A percentile compares a stretch with the other conserved stretches of the same genome.
These are phyloP conservation scores for Carex cristatella DNA, from an alignment of 176 grass and related monocot species.

Conservation along the genomic window DNA sequence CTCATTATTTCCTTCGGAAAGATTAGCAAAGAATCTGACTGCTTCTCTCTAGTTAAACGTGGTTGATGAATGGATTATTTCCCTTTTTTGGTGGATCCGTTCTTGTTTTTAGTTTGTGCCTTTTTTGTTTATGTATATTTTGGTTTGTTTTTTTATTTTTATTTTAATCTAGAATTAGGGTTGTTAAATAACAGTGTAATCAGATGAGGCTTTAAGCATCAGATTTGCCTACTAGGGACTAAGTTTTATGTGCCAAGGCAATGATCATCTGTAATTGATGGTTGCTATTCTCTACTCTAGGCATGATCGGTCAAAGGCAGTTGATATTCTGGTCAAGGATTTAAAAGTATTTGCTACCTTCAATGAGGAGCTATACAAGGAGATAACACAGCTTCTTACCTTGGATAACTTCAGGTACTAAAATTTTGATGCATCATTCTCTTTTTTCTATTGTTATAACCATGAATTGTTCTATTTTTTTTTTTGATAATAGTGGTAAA, in stretches of 20 bases:
- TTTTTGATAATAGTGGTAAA: too few relatives aligned
- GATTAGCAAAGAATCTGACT: neutral
- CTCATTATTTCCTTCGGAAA: neutral
- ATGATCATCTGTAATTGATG: neutral
- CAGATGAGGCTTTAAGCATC: slow-evolving; percentile 1
- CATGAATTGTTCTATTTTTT: neutral
- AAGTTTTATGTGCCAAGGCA: neutral
- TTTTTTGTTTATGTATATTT: neutral
- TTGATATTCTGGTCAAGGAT: slow-evolving; percentile 98
- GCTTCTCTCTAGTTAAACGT: neutral
- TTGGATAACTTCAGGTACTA: slow-evolving; percentile 93
- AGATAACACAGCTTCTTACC: slow-evolving; percentile 94
- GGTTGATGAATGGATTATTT: neutral
- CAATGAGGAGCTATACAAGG: slow-evolving; percentile 94
- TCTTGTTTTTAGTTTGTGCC: neutral
- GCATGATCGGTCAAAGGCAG: slow-evolving; percentile 92
- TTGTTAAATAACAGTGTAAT: neutral
- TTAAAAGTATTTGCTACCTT: slow-evolving; percentile 96
- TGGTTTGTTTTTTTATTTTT: neutral
- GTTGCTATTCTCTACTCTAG: slow-evolving; percentile 31
- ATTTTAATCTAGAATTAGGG: neutral
- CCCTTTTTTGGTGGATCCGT: neutral
- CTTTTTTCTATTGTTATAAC: neutral
- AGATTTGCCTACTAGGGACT: neutral
- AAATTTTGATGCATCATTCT: neutral